Conservation (phyloP, 2,329 filamentous ascomycete genomes). For the Colletotrichum chrysophilum region DNA sequence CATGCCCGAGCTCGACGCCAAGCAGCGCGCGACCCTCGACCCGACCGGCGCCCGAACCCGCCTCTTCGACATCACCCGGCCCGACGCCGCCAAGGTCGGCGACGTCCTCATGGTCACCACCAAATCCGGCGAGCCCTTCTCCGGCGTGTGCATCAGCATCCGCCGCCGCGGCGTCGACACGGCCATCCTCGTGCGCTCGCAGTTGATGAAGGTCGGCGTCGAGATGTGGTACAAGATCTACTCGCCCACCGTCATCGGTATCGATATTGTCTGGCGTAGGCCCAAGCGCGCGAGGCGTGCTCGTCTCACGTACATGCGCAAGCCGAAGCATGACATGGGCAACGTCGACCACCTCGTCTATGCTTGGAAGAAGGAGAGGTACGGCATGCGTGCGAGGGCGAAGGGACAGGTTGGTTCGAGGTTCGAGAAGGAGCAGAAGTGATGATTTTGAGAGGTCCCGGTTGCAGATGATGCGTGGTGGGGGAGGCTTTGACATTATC, state of each 20-base stretch:
- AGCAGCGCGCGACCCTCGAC: constrained; percentile 79
- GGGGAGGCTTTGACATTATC: not conserved
- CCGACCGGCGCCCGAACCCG: constrained; percentile 81
- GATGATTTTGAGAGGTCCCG: not conserved
- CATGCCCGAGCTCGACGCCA: constrained; percentile 67
- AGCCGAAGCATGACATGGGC: constrained; percentile 86
- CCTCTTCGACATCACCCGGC: constrained; percentile 80
- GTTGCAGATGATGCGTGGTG: not conserved
- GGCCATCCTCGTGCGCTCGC: constrained; percentile 83
- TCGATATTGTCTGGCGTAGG: constrained; percentile 90
- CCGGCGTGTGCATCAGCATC: constrained; percentile 87
- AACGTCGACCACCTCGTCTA: constrained; percentile 81
- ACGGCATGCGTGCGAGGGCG: constrained; percentile 35
- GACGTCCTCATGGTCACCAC: constrained; percentile 92
- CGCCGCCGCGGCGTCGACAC: constrained; percentile 89
- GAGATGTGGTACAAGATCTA: constrained; percentile 99
- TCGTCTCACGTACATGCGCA: constrained; percentile 87
- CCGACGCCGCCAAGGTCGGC: constrained; percentile 80
- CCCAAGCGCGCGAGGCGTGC: constrained; percentile 87
- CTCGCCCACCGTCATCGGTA: constrained; percentile 84
- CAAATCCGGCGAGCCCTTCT: constrained; percentile 82
- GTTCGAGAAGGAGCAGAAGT: not conserved
- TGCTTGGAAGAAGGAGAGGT: constrained; percentile 52
- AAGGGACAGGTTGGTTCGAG: constrained; percentile 6
- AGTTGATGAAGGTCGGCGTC: constrained; percentile 84